Conservation (phyloP, 192 early-diverging fungal species). For the Rhizophagus clarus region DNA sequence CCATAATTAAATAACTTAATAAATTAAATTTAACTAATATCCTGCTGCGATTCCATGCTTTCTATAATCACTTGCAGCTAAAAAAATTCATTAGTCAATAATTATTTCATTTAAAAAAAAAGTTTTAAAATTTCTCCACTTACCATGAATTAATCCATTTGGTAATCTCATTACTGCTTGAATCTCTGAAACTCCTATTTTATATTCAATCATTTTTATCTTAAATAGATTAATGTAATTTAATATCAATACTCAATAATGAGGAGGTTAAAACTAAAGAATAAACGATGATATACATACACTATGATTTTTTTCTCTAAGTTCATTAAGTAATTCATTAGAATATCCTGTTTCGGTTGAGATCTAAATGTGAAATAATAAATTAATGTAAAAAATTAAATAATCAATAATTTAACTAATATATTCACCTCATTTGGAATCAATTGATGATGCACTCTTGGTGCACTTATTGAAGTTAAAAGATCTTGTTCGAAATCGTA, state of each 20-base stretch:
- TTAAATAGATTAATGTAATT: not conserved
- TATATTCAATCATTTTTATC: not conserved
- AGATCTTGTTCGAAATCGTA: conserved; percentile 72
- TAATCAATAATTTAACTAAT: not conserved
- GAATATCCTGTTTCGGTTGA: not conserved
- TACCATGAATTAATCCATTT: not conserved
- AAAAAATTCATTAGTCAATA: conserved; percentile 42
- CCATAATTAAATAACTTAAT: not conserved
- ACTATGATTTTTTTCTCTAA: not conserved
- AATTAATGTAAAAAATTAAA: not conserved
- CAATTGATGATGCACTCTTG: conserved; percentile 90
- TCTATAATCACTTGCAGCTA: conserved; percentile 65
- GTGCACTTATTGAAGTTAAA: conserved; percentile 67
- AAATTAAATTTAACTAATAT: conserved; percentile 36
- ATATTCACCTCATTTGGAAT: conserved; percentile 62
- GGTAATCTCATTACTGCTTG: not conserved
- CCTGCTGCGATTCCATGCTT: conserved; percentile 69
- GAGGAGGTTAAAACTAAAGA: not conserved
- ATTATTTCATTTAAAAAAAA: not conserved
- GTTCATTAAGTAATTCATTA: conserved; percentile 32
- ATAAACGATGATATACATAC: not conserved
- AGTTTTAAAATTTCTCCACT: not conserved
- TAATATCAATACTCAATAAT: too few species aligned
- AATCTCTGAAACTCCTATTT: not conserved
- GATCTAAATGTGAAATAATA: not conserved